Evolutionary conservation across 2,329 filamentous ascomycete genomes (phyloP).

Genomic region (Truncatella angustata): DNA sequence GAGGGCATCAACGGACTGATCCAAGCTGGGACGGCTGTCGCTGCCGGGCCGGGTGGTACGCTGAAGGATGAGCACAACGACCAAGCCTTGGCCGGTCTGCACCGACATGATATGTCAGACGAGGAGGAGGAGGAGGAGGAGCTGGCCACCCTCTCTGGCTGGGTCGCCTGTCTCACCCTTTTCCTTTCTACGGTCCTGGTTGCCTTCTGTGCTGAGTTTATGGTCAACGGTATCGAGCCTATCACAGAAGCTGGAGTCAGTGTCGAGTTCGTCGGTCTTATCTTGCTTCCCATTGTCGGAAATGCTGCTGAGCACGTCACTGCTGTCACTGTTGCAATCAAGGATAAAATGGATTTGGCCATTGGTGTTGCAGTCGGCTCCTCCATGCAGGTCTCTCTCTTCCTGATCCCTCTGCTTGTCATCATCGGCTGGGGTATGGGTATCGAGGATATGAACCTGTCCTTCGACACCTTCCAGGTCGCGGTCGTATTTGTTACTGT

Average conservation of each 20-base stretch:
- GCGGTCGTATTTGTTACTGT: slow-evolving; percentile 81
- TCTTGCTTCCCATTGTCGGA: slow-evolving; percentile 79
- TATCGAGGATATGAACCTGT: slow-evolving; percentile 72
- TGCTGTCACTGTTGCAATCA: slow-evolving; percentile 74
- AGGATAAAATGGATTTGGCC: slow-evolving; percentile 83
- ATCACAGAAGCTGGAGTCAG: slow-evolving; percentile 64
- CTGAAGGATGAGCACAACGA: slow-evolving; percentile 47
- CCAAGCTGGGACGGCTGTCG: slow-evolving; percentile 23
- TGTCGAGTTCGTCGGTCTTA: slow-evolving; percentile 75
- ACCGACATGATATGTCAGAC: slow-evolving; percentile 37
- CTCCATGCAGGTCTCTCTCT: slow-evolving; percentile 78
- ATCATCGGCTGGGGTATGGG: slow-evolving; percentile 77
- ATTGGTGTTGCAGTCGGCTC: slow-evolving; percentile 79
- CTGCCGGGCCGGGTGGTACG: neutral
- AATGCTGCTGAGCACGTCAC: slow-evolving; percentile 82
- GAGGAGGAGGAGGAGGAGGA: slow-evolving; percentile 69
- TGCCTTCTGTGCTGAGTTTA: slow-evolving; percentile 77
- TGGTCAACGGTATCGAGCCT: slow-evolving; percentile 70
- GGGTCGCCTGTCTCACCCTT: slow-evolving; percentile 71
- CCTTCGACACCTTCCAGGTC: slow-evolving; percentile 87
- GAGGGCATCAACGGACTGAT: slow-evolving; percentile 15
- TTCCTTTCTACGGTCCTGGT: slow-evolving; percentile 74
- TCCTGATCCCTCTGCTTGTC: slow-evolving; percentile 74
- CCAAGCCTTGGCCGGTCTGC: slow-evolving; percentile 20
- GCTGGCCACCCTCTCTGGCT: slow-evolving; percentile 69